phyloP scores from a whole-genome alignment of 225 moss, liverwort and hornwort genomes.

The Climacium dendroides region DNA sequence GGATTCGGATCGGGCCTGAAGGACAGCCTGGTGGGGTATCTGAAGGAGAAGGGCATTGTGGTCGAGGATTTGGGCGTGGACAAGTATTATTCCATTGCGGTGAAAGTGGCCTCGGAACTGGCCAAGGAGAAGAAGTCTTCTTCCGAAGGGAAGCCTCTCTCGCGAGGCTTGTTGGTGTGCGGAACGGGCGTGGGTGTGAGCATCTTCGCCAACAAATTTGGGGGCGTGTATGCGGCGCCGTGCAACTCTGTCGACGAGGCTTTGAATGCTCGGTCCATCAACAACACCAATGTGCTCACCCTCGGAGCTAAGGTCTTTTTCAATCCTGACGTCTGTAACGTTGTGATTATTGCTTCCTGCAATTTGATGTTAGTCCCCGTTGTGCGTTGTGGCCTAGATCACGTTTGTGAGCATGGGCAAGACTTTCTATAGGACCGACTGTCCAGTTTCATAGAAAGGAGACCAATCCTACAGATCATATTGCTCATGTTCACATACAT shows the following conservation, averaged over 20 bases:
- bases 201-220: constrained; percentile 56
- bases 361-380: not conserved
- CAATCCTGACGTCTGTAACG: not conserved
- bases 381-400: not conserved
- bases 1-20: constrained; percentile 29
- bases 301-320: constrained; percentile 30
- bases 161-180: constrained; percentile 43
- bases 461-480: not conserved
- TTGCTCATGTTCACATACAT: not conserved
- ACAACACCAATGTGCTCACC: constrained; percentile 40
- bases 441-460: not conserved
- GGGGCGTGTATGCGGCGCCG: constrained; percentile 41
- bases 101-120: constrained; percentile 33
- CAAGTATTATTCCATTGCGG: constrained; percentile 42
- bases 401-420: not conserved
- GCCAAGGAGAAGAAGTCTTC: constrained; percentile 22
- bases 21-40: constrained; percentile 13
- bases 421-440: not conserved
- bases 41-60: constrained; percentile 20
- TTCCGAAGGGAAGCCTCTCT: not conserved
- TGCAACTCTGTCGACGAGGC: constrained; percentile 43
- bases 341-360: not conserved
- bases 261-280: constrained; percentile 48
- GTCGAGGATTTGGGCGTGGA: constrained; percentile 49
- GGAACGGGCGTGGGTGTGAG: constrained; percentile 49